These are phyloP conservation scores for Mucor lusitanicus DNA, from an alignment of 371 early-diverging fungal species.

Conservation along the genomic window DNA sequence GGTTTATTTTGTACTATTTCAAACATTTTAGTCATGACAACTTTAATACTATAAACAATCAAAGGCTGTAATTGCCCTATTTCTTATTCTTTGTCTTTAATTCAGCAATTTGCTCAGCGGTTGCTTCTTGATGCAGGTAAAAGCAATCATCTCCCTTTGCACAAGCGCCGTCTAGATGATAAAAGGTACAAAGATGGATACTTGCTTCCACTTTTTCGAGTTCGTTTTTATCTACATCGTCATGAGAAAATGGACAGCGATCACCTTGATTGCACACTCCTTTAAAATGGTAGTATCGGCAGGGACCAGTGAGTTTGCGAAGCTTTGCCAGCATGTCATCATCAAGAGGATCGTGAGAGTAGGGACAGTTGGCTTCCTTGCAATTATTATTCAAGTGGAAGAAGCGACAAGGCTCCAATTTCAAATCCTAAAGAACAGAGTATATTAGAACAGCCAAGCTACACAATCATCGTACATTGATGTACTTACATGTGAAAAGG, in stretches of 20 bases:
- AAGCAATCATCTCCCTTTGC: slow-evolving; percentile 26
- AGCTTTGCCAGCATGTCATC: slow-evolving; percentile 8
- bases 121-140: slow-evolving; percentile 18
- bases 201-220: slow-evolving; percentile 8
- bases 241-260: slow-evolving; percentile 33
- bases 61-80: no score
- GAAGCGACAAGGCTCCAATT: slow-evolving; percentile 41
- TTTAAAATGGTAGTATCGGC: slow-evolving; percentile 42
- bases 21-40: no score
- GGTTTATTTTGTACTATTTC: no score
- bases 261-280: slow-evolving; percentile 39
- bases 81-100: background rate
- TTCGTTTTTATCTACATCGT: slow-evolving; percentile 4
- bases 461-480: background rate
- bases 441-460: background rate
- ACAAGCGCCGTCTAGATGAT: slow-evolving; percentile 14
- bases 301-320: slow-evolving; percentile 29
- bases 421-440: slow-evolving; percentile 25
- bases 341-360: slow-evolving; percentile 33
- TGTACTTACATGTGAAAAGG: slow-evolving; percentile 35
- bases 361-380: slow-evolving; percentile 27
- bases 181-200: slow-evolving; percentile 21
- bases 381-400: slow-evolving; percentile 32
- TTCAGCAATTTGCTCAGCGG: background rate
- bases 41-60: no score